Base-by-base conservation (phyloP, 768 basidiomycete genomes). In the Antrodiella citrinella region DNA sequence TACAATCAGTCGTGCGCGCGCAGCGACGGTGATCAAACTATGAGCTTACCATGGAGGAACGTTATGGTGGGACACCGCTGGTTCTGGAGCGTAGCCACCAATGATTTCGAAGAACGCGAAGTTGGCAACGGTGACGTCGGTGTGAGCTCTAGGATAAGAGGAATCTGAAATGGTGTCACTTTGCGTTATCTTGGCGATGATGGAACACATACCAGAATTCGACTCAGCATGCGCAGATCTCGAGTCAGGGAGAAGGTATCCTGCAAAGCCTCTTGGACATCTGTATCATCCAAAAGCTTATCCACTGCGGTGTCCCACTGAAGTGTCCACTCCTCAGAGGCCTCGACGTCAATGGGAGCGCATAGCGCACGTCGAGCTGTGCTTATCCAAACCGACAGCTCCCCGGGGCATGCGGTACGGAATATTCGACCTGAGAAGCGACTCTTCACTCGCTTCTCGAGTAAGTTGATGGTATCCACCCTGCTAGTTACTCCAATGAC, bases 381-480 rank as follows among this genome's bases (percentile, higher is more conserved):
- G 5, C 59, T 63, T 11, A 78, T 61, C 73, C 84, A 86, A 15
- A 67, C 67, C 3, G 69, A 65, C 0, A 81, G 52, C 7, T 68
- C 69, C 3, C 68, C 59, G 2, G 84, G 81, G 12, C 86, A 78
- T 0, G 81, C 76, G 4, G 90, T 83, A 44, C 90, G 80, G 50
- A 94, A 73, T 59, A 91, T 88, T 49, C 96, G 76, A 25, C 93
- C 91, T 1, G 94, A 97, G 69, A 98, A 99, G 2, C 96, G 81
- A 56, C 92, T 96, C 67, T 98, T 96, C 45, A 99, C 96, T 41
- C 96, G 77, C 65, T 99, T 99, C 65, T 99, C 96, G 15, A 99
- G 73, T 2, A 88, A 68, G 54, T 89, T 86, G 52, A 97, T 77
- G 15, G 91, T 86, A 59, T 98, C 93, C 20, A 94, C 76, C 7